Evolutionary conservation across 2,329 filamentous ascomycete genomes (phyloP), one percentile per base, ranked within the genome.

Genomic region (Monosporascus sp.): DNA sequence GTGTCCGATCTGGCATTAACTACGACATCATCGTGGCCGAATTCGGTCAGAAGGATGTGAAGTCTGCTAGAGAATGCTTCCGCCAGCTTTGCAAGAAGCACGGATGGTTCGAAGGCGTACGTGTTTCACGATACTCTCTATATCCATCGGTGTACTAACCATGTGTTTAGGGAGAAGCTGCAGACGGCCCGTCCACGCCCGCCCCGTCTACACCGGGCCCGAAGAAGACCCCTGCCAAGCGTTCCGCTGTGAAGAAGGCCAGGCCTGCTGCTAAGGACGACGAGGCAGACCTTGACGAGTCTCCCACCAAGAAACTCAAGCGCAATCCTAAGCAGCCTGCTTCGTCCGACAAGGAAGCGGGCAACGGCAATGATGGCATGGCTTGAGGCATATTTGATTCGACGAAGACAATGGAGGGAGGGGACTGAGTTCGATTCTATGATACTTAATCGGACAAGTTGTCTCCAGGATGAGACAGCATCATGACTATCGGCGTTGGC

Each of bases 1-100:
- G 78, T 1, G 31, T 49, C 0, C 71, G 74, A 14, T 62, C 68
- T 14, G 68, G 70, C 8, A 75, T 77, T 68, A 77, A 77, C 55
- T 78, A 72, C 41, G 73, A 69, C 0, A 67, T 7, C 6, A 18
- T 51, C 22, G 50, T 38, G 8, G n/a, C 24, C 4, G 38, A 51
- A 35, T 25, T 38, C 31, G 44, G 44, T 4, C 44, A 46, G 43
- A 48, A 48, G 43, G 44, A 48, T 15, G 31, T 22, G 31, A 51
- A 35, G 24, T 39, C 43, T 1, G 43, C 43, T 22, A 25, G 11
- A 24, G 44, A 47, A 14, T 39, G 25, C 18, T 48, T 51, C 43
- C 35, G 50, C 25, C 31, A 38, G 31, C 43, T 48, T 18, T 51
- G 50, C 50, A 51, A 51, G 44, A 51, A 51, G n/a, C n/a, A 47